phyloP scores from a whole-genome alignment of 495 filamentous ascomycete genomes.

The Clohesyomyces aquaticus region DNA sequence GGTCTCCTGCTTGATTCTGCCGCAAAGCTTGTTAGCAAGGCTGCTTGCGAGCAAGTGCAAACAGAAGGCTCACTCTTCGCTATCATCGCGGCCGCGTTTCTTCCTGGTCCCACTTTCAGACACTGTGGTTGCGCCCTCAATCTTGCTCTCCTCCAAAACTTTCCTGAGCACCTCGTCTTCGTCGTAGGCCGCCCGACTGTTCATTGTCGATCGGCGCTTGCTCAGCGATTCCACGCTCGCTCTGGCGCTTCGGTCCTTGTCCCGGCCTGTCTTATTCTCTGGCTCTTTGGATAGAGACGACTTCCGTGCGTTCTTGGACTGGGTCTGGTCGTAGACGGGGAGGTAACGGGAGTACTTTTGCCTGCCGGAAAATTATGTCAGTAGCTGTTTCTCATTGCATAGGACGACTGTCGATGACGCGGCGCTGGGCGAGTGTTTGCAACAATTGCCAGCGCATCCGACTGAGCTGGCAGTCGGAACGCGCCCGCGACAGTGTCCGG shows the following conservation, averaged over 20 bases:
- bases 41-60: background rate
- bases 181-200: slow-evolving; percentile 93
- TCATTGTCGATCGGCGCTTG: slow-evolving; percentile 95
- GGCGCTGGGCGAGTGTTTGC: background rate
- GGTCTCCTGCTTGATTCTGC: slow-evolving; percentile 57
- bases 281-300: slow-evolving; percentile 62
- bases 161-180: slow-evolving; percentile 87
- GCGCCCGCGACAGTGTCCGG: background rate
- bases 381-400: background rate
- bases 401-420: background rate
- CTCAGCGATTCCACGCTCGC: slow-evolving; percentile 47
- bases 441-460: background rate
- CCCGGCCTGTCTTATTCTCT: slow-evolving; percentile 54
- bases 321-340: slow-evolving; percentile 58
- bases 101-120: slow-evolving; percentile 61
- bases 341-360: slow-evolving; percentile 71
- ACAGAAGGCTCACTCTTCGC: slow-evolving; percentile 76
- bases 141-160: slow-evolving; percentile 94
- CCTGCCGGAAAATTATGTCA: slow-evolving; percentile 47
- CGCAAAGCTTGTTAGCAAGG: slow-evolving; percentile 32
- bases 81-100: slow-evolving; percentile 87
- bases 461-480: slow-evolving; percentile 14
- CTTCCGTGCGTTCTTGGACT: slow-evolving; percentile 56
- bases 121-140: slow-evolving; percentile 57
- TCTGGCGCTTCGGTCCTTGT: slow-evolving; percentile 51